Evolutionary conservation across 148 eudicot genomes (phyloP).

Genomic region (Euryodendron excelsum): DNA sequence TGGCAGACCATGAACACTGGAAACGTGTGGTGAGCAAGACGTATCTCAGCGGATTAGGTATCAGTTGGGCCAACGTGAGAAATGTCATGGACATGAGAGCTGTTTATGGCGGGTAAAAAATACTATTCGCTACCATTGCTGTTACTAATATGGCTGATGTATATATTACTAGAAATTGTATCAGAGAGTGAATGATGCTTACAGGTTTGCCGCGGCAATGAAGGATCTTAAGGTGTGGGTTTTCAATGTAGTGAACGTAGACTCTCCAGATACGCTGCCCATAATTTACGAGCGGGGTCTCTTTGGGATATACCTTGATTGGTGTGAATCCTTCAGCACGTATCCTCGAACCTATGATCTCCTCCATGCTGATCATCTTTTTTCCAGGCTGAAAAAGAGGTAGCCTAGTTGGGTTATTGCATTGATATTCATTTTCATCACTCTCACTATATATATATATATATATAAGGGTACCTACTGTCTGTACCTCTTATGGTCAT

Average conservation of each 20-base stretch:
- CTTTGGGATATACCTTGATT: constrained; percentile 86
- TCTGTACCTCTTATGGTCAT: neutral
- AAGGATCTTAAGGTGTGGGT: constrained; percentile 75
- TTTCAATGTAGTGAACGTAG: constrained; percentile 70
- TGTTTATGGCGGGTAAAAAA: constrained; percentile 77
- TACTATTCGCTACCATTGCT: too few relatives aligned
- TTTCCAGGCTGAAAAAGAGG: constrained; percentile 74
- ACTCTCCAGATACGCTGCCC: constrained; percentile 82
- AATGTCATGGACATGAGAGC: constrained; percentile 93
- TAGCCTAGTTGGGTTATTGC: constrained; percentile 12
- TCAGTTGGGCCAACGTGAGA: constrained; percentile 71
- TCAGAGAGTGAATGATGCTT: constrained; percentile 20
- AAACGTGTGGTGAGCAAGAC: constrained; percentile 49
- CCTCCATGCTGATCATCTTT: constrained; percentile 84
- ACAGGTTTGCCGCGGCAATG: constrained; percentile 79
- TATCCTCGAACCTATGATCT: constrained; percentile 89
- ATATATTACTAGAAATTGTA: too few relatives aligned
- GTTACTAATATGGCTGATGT: too few relatives aligned
- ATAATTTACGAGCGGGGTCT: constrained; percentile 85
- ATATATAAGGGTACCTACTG: too few relatives aligned
- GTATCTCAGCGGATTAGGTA: constrained; percentile 60
- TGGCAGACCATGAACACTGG: constrained; percentile 72
- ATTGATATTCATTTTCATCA: neutral
- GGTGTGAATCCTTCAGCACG: constrained; percentile 92
- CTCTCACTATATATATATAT: too few relatives aligned